Evolutionary conservation across 2,329 filamentous ascomycete genomes (phyloP).

Genomic region (Esteya vermicola): DNA sequence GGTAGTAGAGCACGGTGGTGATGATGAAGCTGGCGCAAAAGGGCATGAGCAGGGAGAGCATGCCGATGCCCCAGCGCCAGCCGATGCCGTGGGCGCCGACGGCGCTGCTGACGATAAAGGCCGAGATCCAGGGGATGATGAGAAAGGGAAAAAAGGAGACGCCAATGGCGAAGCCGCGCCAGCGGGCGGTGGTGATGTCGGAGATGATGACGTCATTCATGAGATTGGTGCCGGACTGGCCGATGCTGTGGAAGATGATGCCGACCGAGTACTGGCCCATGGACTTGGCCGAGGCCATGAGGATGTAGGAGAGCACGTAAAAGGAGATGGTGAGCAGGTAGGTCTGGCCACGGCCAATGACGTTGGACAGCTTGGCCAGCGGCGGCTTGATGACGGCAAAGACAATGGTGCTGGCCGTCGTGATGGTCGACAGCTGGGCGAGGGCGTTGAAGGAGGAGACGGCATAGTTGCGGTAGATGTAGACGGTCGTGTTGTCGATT

Average conservation of each 20-base stretch:
- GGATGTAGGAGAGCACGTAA: conserved; percentile 41
- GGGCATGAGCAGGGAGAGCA: conserved; percentile 40
- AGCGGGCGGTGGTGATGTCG: conserved; percentile 40
- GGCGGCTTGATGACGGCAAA: conserved; percentile 43
- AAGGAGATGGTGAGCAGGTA: conserved; percentile 39
- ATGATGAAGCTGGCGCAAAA: conserved; percentile 35
- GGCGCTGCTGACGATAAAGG: conserved; percentile 26
- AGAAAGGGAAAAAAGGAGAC: conserved; percentile 37
- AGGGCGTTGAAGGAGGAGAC: conserved; percentile 17
- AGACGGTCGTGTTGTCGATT: conserved; percentile 16
- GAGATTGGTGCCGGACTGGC: conserved; percentile 43
- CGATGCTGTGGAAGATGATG: conserved; percentile 44
- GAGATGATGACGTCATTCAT: conserved; percentile 43
- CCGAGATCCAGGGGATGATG: conserved; percentile 40
- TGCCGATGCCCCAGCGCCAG: conserved; percentile 44
- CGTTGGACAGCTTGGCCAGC: conserved; percentile 46
- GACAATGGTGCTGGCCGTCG: conserved; percentile 20
- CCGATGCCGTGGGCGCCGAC: conserved; percentile 17
- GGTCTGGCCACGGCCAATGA: conserved; percentile 47
- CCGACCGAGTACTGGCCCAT: conserved; percentile 37
- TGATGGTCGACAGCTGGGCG: conserved; percentile 16
- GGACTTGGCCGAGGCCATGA: conserved; percentile 38
- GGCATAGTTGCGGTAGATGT: conserved; percentile 18
- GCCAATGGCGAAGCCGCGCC: conserved; percentile 33
- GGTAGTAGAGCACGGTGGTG: conserved; percentile 31